Base-by-base conservation (phyloP, 2,329 filamentous ascomycete species). In the Fusarium pilosicola region DNA sequence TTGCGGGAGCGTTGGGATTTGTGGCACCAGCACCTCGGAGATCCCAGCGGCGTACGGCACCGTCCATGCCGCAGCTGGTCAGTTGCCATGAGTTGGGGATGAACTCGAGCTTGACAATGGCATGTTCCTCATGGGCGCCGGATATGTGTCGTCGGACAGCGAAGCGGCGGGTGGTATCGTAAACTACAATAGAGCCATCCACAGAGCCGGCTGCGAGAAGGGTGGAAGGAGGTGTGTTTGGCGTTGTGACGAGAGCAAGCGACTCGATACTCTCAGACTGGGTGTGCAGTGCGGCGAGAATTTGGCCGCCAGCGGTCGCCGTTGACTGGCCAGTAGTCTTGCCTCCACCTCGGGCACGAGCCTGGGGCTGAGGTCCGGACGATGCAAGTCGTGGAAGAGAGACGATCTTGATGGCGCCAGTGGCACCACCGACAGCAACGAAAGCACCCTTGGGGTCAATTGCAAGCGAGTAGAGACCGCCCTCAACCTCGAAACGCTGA, bases 41-140 rank as follows among this genome's bases (percentile, higher is more conserved):
- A 83, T 99, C 96, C 96, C 96, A 99, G 68, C 95, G 87, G 78
- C 94, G 88, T 26, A 99, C 90, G 0, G 95, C 94, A 24, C 96
- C 96, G 79, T 99, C 96, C 88, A 98, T 94, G 14, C 96, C 96
- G 75, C 92, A 95, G 73, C 91, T 94, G 5, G 96, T 98, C 60
- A 98, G 85, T 70, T 97, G 80, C 91, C 90, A 96, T 73, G 78
- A 80, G 74, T 83, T 81, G 79, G 86, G 86, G 66, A 97, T 89
- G 79, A 97, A 99, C 68, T 98, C 94, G 9, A 98, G 91, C 83
- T 97, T 96, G 70, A 98, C 96, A 26, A 99, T 94, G 3, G 94
- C 92, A 78, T 93, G 92, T n/a, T 94, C 93, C 74, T 95, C 93
- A 81, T 97, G 96, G 3, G 94, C 95, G 56, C 93, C 92, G 57